Base-by-base conservation (phyloP, 768 basidiomycete species). In the Lactarius psammicola region DNA sequence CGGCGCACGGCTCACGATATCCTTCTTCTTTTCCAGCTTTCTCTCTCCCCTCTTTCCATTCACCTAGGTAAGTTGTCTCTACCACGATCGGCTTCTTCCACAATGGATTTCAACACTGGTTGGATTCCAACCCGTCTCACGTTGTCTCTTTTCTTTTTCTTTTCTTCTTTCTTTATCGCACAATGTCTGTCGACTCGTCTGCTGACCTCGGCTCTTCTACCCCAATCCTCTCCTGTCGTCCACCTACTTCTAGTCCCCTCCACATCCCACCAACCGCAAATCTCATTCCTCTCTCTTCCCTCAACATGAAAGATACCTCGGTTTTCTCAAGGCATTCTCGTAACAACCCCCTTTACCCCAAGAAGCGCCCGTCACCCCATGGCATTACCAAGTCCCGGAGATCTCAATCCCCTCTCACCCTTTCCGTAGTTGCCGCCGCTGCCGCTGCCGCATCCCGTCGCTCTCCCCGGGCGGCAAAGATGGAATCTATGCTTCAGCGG, bases 281-380 rank as follows among this genome's bases (percentile, higher is more conserved):
- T 71, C 75, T 79, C 71, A 76, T 79, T 72, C 72, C 75, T 68
- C 66, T 70, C 67, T 67, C 71, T 8, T 55, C 68, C 71, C 63
- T 71, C 80, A 80, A 81, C 77, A 93, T 93, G 92, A 93, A 93
- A 82, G 90, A 92, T 80, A 79, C 84, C 68, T 84, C 87, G 36
- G 77, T 85, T 72, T 81, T 84, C 31, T 85, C 80, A 75, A 84
- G 82, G 71, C 81, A 83, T 73, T 81, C 86, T 69, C 84, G 88
- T 75, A 82, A 81, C 72, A 82, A 84, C 68, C 77, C 84, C 61
- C 81, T 87, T 70, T 94, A 94, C 73, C 88, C 88, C 57, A 92
- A 88, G 87, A 93, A 89, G 77, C 89, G 89, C 64, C 92, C 92
- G 23, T 92, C 91, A 26, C 90, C 90, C 49, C 78, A 89, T 78